Conservation (phyloP, 768 basidiomycete genomes). For the Sutorius australiensis region DNA sequence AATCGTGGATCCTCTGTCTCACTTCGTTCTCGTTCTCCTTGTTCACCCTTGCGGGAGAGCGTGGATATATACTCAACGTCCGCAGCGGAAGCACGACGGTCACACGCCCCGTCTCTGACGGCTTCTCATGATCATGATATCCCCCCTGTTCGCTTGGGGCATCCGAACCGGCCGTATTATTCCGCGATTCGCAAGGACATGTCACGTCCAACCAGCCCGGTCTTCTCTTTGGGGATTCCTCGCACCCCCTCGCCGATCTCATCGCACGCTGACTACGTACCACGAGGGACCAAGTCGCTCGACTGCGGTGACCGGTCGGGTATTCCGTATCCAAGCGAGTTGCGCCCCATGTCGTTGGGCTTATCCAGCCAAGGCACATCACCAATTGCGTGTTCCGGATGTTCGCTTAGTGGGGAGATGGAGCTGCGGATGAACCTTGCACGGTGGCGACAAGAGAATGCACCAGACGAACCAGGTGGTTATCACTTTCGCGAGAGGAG, state of each 20-base stretch:
- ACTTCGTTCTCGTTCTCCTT: constrained; percentile 19
- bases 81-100: constrained; percentile 17
- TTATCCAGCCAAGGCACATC: constrained; percentile 18
- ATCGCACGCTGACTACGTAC: constrained; percentile 20
- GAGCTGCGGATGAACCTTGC: constrained; percentile 57
- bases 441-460: constrained; percentile 30
- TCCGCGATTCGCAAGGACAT: constrained; percentile 48
- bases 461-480: constrained; percentile 28
- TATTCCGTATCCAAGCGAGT: constrained; percentile 15
- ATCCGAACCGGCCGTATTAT: constrained; percentile 53
- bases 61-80: constrained; percentile 17
- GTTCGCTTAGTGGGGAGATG: constrained; percentile 58
- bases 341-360: constrained; percentile 30
- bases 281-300: constrained; percentile 33
- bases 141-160: constrained; percentile 41
- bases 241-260: constrained; percentile 28
- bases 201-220: constrained; percentile 40
- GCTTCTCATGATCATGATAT: constrained; percentile 20
- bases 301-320: constrained; percentile 23
- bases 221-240: constrained; percentile 21
- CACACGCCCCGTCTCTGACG: constrained; percentile 18
- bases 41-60: constrained; percentile 22
- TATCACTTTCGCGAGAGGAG: constrained; percentile 30
- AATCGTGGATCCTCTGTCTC: constrained; percentile 27
- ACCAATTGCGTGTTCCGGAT: constrained; percentile 33